These are phyloP conservation scores for Blepharisma japonicum DNA, from an alignment of 73 alveolate species.

Conservation along the genomic window DNA sequence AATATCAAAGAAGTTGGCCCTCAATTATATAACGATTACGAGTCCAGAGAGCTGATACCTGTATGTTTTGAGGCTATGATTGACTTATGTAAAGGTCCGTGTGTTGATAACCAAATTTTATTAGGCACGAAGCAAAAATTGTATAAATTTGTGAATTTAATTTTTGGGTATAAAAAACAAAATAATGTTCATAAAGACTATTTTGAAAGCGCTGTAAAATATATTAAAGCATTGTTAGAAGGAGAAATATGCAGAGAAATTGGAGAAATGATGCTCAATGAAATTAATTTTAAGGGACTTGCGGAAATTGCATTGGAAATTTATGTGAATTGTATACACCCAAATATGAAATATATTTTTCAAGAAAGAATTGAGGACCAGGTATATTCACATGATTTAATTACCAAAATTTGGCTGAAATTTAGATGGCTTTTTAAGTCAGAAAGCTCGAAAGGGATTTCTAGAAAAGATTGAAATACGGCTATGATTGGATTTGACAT, in stretches of 20 bases:
- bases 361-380: slow-evolving; percentile 1
- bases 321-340: background rate
- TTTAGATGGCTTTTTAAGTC: too few species aligned
- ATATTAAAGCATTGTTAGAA: slow-evolving; percentile 1
- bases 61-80: slow-evolving; percentile 37
- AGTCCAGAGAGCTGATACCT: background rate
- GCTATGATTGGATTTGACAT: background rate
- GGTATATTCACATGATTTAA: too few species aligned
- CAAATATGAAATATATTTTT: background rate
- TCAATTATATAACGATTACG: background rate
- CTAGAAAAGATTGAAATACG: background rate
- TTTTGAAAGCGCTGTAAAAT: slow-evolving; percentile 10
- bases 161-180: background rate
- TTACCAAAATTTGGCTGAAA: too few species aligned
- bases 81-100: slow-evolving; percentile 45
- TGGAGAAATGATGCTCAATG: background rate
- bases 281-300: background rate
- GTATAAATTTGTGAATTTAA: slow-evolving; percentile 34
- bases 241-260: background rate
- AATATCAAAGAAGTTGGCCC: slow-evolving; percentile 6
- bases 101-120: slow-evolving; percentile 30
- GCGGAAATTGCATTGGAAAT: background rate
- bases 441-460: too few species aligned
- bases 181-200: background rate
- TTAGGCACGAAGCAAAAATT: slow-evolving; percentile 46